Percentiles rank a stretch among this genome's conserved stretches.
Conservation (phyloP, 768 basidiomycete species). For the Hypsizygus marmoreus region DNA sequence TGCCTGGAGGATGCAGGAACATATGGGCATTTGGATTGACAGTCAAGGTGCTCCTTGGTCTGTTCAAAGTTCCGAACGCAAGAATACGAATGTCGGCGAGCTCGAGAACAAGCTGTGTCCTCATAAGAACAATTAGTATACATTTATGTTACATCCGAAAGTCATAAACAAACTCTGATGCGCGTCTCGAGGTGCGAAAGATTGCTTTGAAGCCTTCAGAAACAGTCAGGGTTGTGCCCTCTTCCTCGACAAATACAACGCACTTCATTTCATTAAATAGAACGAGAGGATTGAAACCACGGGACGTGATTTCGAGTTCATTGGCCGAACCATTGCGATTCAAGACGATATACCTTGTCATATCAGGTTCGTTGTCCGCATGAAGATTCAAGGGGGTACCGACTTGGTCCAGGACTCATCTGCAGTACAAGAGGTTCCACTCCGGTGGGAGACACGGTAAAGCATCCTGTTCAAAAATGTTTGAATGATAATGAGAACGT, state of each 20-base stretch:
- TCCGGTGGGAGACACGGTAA: conserved; percentile 69
- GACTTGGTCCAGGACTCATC: conserved; percentile 88
- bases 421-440: conserved; percentile 65
- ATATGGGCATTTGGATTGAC: conserved; percentile 70
- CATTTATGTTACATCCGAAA: neutral
- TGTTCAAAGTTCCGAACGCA: conserved; percentile 66
- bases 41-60: conserved; percentile 53
- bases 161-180: conserved; percentile 51
- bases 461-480: conserved; percentile 45
- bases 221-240: conserved; percentile 1
- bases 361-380: conserved; percentile 8
- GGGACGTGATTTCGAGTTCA: conserved; percentile 65
- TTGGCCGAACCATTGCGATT: conserved; percentile 79
- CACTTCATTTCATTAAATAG: conserved; percentile 83
- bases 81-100: conserved; percentile 73
- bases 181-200: conserved; percentile 67
- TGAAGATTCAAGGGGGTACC: conserved; percentile 20
- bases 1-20: conserved; percentile 71
- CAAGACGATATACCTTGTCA: conserved; percentile 65
- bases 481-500: conserved; percentile 10
- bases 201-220: conserved; percentile 64
- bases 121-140: conserved; percentile 8
- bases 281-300: conserved; percentile 63
- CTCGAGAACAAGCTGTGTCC: conserved; percentile 62
- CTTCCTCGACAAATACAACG: conserved; percentile 18